phyloP scores from a whole-genome alignment of 2,329 filamentous ascomycete species.

The Lasiodiplodia hormozganensis region DNA sequence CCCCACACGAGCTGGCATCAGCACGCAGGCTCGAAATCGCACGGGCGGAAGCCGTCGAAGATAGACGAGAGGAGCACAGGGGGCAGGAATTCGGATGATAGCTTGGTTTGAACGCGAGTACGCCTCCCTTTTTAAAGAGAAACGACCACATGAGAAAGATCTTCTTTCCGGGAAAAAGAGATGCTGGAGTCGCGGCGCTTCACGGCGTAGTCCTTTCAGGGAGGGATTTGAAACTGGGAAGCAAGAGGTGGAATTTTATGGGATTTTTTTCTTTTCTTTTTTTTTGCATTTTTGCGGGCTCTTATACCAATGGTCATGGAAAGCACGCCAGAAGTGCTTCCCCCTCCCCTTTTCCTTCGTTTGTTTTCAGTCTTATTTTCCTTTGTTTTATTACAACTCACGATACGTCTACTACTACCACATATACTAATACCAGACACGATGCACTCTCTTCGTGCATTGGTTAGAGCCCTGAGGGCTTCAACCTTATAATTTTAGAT shows the following conservation, averaged over 20 bases:
- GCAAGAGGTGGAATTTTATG: neutral
- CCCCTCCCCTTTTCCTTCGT: neutral
- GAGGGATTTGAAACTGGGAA: neutral
- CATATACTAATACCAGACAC: neutral
- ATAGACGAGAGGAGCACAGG: conserved; percentile 11
- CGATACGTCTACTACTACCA: neutral
- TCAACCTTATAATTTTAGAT: neutral
- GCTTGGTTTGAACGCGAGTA: conserved; percentile 8
- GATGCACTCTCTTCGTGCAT: neutral
- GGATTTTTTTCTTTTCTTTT: neutral
- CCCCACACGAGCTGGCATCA: neutral
- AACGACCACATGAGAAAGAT: neutral
- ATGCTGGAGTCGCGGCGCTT: neutral
- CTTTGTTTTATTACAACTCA: neutral
- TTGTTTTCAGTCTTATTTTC: neutral
- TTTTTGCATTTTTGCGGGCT: neutral
- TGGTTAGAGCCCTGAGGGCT: neutral
- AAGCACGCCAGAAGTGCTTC: neutral
- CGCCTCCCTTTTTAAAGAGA: neutral
- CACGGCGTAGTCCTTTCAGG: neutral
- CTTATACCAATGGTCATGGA: neutral
- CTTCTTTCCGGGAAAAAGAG: neutral
- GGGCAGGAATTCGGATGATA: conserved; percentile 1
- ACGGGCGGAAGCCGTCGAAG: conserved; percentile 2
- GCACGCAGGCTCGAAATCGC: neutral